Percentiles rank a stretch among this genome's conserved stretches.
These are phyloP conservation scores for Hygrophorus pudorinus DNA, from an alignment of 768 basidiomycete species.

Conservation along the genomic window DNA sequence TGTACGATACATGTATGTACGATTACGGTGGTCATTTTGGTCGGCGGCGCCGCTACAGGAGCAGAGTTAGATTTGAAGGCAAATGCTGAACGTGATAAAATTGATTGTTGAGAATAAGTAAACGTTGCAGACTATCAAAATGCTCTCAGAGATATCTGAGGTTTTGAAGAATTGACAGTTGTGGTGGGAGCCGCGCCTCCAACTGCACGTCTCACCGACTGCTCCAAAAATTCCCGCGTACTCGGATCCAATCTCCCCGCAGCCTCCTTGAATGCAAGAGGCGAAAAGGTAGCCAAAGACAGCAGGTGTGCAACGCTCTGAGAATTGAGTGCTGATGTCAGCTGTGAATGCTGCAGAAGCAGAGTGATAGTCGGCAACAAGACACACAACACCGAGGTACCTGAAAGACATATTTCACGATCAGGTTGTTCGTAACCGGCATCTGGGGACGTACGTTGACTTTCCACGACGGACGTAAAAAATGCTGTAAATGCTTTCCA, in stretches of 20 bases:
- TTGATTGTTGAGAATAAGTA: background rate
- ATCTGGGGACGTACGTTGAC: slow-evolving; percentile 44
- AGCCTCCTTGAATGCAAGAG: slow-evolving; percentile 78
- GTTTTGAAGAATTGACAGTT: slow-evolving; percentile 37
- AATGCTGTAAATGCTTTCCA: slow-evolving; percentile 72
- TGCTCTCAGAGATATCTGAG: slow-evolving; percentile 69
- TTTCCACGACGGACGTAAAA: slow-evolving; percentile 43
- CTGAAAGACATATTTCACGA: slow-evolving; percentile 25
- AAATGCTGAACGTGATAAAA: no score
- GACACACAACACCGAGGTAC: slow-evolving; percentile 56
- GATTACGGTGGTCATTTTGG: background rate
- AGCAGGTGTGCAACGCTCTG: slow-evolving; percentile 62
- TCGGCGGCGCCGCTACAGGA: no score
- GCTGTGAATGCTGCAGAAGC: slow-evolving; percentile 46
- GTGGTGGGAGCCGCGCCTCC: slow-evolving; percentile 29
- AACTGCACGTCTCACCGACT: slow-evolving; percentile 68
- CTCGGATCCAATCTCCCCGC: slow-evolving; percentile 53
- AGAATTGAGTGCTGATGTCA: slow-evolving; percentile 34
- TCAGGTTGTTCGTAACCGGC: slow-evolving; percentile 3
- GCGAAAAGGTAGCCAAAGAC: slow-evolving; percentile 58
- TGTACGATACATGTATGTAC: background rate
- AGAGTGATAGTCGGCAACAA: slow-evolving; percentile 69
- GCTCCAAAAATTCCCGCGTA: slow-evolving; percentile 57
- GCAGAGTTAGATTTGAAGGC: background rate
- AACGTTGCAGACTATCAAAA: slow-evolving; percentile 30